Evolutionary conservation across 108 stramenopile species (phyloP).

Genomic region (Cyclotella atomus): DNA sequence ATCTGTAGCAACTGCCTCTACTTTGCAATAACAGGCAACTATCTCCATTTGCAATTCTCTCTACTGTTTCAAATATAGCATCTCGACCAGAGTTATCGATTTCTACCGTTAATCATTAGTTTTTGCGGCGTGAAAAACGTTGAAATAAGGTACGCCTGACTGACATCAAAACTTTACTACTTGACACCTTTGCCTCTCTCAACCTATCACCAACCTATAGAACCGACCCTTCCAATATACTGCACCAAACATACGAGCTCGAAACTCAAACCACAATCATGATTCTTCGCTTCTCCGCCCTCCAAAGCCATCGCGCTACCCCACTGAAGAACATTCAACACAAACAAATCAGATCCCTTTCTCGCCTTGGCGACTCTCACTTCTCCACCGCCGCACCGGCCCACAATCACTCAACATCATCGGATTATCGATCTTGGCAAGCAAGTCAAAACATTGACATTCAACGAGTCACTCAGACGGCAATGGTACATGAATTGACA

Average conservation of each 20-base stretch:
- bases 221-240: no score
- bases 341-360: background rate
- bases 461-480: slow-evolving; percentile 77
- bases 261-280: background rate
- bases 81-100: no score
- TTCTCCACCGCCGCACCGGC: background rate
- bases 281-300: slow-evolving; percentile 5
- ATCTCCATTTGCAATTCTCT: no score
- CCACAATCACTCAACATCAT: background rate
- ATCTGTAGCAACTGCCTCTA: background rate
- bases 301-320: background rate
- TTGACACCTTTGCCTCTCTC: background rate
- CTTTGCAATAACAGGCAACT: background rate
- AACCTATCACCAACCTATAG: no score
- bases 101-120: no score
- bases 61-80: no score
- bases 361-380: background rate
- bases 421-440: slow-evolving; percentile 65
- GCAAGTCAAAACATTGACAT: slow-evolving; percentile 79
- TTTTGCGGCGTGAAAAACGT: background rate
- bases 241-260: background rate
- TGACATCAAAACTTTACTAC: background rate
- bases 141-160: background rate
- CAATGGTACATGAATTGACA: slow-evolving; percentile 84
- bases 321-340: background rate